Conservation (phyloP, 1,284 basidiomycete genomes). For the Ustilago hordei region DNA sequence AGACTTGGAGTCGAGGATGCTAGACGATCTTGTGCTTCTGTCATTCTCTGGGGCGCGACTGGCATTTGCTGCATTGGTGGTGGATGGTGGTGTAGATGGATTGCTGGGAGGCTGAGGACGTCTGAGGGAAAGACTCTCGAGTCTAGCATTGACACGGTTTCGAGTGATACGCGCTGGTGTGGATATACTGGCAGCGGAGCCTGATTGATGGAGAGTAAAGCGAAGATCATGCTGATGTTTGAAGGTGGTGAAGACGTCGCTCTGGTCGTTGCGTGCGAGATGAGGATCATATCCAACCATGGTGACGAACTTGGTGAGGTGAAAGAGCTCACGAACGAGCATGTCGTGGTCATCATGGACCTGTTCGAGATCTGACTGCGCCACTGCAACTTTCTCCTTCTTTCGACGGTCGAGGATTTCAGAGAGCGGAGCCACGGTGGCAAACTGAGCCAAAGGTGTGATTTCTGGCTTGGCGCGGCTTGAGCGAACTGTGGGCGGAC, state of each 20-base stretch:
- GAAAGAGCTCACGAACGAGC: constrained; percentile 62
- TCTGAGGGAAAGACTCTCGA: constrained; percentile 48
- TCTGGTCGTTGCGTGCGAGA: constrained; percentile 47
- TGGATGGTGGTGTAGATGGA: constrained; percentile 19
- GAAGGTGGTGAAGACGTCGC: constrained; percentile 57
- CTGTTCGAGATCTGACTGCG: constrained; percentile 49
- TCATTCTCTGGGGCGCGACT: constrained; percentile 2
- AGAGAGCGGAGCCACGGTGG: constrained; percentile 21
- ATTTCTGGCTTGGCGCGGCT: constrained; percentile 30
- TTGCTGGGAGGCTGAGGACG: constrained; percentile 33
- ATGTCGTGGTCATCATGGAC: constrained; percentile 58
- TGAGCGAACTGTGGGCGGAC: not conserved
- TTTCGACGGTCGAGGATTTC: constrained; percentile 37
- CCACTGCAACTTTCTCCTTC: constrained; percentile 33
- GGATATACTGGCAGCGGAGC: constrained; percentile 14
- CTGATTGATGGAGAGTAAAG: constrained; percentile 34
- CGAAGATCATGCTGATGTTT: constrained; percentile 50
- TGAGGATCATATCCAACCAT: constrained; percentile 60
- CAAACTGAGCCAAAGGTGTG: constrained; percentile 29
- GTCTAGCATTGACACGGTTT: constrained; percentile 41
- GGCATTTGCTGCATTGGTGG: constrained; percentile 16
- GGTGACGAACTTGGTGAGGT: constrained; percentile 63
- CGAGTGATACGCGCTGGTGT: constrained; percentile 48
- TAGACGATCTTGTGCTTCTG: constrained; percentile 28
- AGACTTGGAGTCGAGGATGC: constrained; percentile 15